Percentiles rank a stretch among this genome's conserved stretches.
phyloP scores from a whole-genome alignment of 306 rosid genomes.

The Bauhinia variegata region DNA sequence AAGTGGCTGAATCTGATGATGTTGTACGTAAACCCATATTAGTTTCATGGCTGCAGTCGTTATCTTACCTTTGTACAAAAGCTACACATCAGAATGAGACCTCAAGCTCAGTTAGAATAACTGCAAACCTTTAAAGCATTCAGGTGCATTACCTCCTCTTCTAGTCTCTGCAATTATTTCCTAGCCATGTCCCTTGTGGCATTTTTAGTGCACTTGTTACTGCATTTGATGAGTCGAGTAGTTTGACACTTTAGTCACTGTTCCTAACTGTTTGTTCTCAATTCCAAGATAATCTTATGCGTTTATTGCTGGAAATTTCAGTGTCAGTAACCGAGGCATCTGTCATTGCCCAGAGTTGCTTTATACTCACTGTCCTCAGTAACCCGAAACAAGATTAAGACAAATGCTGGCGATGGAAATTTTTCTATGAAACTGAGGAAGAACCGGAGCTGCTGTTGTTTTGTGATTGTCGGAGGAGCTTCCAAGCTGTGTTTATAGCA shows the following conservation, averaged over 20 bases:
- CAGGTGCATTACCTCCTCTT: constrained; percentile 24
- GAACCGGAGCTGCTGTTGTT: constrained; percentile 18
- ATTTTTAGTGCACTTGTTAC: not conserved
- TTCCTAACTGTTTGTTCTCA: not conserved
- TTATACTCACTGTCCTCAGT: not conserved
- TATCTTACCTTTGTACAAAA: constrained; percentile 76
- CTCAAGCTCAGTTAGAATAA: constrained; percentile 45
- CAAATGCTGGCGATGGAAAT: not conserved
- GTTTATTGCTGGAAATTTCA: not conserved
- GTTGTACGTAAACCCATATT: constrained; percentile 76
- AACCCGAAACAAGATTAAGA: not conserved
- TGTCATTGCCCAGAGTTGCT: not conserved
- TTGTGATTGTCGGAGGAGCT: no score
- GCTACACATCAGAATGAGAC: constrained; percentile 41
- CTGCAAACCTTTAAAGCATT: constrained; percentile 61
- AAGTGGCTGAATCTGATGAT: constrained; percentile 91
- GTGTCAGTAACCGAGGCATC: not conserved
- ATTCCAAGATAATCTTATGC: not conserved
- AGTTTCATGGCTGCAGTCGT: constrained; percentile 95
- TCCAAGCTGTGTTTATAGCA: no score
- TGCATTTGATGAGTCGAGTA: constrained; percentile 7
- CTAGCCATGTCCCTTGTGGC: constrained; percentile 3
- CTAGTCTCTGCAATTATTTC: not conserved
- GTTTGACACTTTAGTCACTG: no score
- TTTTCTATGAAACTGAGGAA: constrained; percentile 12